Percentiles rank a stretch among this genome's conserved stretches.
Conservation (phyloP, 331 rosid genomes). For the Stylosanthes scabra region DNA sequence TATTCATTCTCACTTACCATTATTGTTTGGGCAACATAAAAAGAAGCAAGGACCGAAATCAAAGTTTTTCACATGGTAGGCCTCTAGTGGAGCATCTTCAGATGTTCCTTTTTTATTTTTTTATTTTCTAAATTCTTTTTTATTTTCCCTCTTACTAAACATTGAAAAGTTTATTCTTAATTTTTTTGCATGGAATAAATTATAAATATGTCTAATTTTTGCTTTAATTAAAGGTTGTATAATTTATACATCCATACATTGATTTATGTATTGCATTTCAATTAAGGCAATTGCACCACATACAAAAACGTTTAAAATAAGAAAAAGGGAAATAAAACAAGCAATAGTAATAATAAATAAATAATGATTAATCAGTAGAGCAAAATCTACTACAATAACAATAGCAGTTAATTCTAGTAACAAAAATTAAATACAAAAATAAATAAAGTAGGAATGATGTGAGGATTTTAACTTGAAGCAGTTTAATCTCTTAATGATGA, state of each 20-base stretch:
- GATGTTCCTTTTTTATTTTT: neutral
- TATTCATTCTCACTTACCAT: slow-evolving; percentile 9
- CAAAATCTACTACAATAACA: slow-evolving; percentile 16
- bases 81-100: slow-evolving; percentile 33
- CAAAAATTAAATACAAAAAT: too few relatives aligned
- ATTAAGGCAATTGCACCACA: neutral
- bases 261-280: too few relatives aligned
- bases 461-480: too few relatives aligned
- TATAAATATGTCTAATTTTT: too few relatives aligned
- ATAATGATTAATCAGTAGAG: neutral
- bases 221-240: too few relatives aligned
- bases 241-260: too few relatives aligned
- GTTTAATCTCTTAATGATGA: slow-evolving; percentile 16
- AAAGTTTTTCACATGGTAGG: slow-evolving; percentile 47
- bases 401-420: neutral
- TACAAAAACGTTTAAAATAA: slow-evolving; percentile 20
- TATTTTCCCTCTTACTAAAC: neutral
- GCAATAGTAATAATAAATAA: neutral
- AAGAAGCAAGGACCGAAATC: neutral
- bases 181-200: too few relatives aligned
- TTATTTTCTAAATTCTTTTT: too few relatives aligned
- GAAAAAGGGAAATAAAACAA: neutral
- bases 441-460: too few relatives aligned
- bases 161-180: too few relatives aligned
- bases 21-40: slow-evolving; percentile 28